These are phyloP conservation scores for Cucumis melo DNA, from an alignment of 306 rosid genomes.

Conservation along the genomic window DNA sequence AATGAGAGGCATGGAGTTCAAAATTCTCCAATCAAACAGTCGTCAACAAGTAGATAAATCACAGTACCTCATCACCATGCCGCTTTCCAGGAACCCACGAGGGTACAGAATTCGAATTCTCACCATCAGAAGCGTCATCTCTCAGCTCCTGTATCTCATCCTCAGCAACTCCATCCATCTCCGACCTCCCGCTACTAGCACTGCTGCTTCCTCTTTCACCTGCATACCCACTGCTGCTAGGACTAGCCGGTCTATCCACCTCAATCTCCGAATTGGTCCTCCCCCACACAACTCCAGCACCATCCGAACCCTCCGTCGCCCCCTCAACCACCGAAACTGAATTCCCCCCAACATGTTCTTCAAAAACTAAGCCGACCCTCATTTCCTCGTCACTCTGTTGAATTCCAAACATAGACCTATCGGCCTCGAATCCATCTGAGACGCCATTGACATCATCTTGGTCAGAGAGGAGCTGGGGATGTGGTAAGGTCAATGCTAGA, in stretches of 20 bases:
- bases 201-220: slow-evolving; percentile 70
- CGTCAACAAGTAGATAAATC: not conserved
- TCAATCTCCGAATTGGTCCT: slow-evolving; percentile 50
- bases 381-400: slow-evolving; percentile 6
- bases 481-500: slow-evolving; percentile 30
- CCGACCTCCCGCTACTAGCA: slow-evolving; percentile 37
- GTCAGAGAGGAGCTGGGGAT: slow-evolving; percentile 8
- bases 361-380: not conserved
- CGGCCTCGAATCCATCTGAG: slow-evolving; percentile 19
- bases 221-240: slow-evolving; percentile 82
- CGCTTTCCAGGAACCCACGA: slow-evolving; percentile 51
- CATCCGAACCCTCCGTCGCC: slow-evolving; percentile 10
- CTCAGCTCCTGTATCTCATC: slow-evolving; percentile 37
- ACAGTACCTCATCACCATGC: slow-evolving; percentile 54
- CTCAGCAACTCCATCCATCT: slow-evolving; percentile 25
- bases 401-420: slow-evolving; percentile 5
- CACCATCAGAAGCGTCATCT: slow-evolving; percentile 23
- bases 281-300: slow-evolving; percentile 19
- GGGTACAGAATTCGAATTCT: slow-evolving; percentile 25
- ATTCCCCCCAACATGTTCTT: not conserved
- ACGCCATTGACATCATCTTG: slow-evolving; percentile 27
- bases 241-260: slow-evolving; percentile 44
- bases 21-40: not conserved
- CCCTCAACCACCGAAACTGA: slow-evolving; percentile 9
- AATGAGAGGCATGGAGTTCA: not conserved